phyloP scores from a whole-genome alignment of 441 rosid species.

The Syzygium syzygioides region DNA sequence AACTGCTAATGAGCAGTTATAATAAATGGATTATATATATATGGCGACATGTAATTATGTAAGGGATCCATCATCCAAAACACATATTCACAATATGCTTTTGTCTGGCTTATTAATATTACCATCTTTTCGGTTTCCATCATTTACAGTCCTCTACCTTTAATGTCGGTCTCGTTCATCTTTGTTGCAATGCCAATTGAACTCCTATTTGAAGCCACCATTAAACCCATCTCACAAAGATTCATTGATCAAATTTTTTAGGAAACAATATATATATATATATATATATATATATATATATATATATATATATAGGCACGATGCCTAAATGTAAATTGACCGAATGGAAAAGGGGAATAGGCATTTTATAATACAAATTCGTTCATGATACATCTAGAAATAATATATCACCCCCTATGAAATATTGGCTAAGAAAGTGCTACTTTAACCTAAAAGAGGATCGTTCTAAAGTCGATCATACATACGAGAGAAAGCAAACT shows the following conservation, averaged over 20 bases:
- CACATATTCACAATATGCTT: background rate
- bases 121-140: background rate
- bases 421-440: too few species aligned
- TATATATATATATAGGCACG: too few species aligned
- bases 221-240: too few species aligned
- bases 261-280: too few species aligned
- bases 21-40: background rate
- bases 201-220: too few species aligned
- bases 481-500: background rate
- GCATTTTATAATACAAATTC: background rate
- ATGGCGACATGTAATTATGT: background rate
- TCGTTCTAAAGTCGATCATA: too few species aligned
- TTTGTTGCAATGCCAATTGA: background rate
- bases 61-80: background rate
- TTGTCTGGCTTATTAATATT: background rate
- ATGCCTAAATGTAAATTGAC: too few species aligned
- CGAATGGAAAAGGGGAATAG: too few species aligned
- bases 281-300: too few species aligned
- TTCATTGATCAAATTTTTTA: too few species aligned
- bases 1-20: background rate
- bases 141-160: background rate
- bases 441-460: too few species aligned
- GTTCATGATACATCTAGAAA: background rate
- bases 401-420: background rate
- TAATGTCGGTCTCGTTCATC: background rate